Base-by-base conservation (phyloP, 169 alveolate species). In the Plasmodium gaboni region DNA sequence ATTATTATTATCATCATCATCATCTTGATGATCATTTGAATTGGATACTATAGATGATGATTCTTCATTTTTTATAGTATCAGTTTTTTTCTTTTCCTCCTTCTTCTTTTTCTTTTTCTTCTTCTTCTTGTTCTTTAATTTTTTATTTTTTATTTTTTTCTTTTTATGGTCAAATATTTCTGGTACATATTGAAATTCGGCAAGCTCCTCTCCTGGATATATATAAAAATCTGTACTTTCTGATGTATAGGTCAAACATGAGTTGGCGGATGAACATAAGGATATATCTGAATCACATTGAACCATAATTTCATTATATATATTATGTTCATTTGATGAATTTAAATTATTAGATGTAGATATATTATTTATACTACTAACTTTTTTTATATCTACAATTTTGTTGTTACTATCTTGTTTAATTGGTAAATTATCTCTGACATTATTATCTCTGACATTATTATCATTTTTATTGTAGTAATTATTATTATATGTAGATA, bases 121-220 rank as follows among this genome's bases (percentile, higher is more conserved):
- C 26, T 71, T 86, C 32, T 60, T 71, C 17, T 28, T 55, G 51
- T 86, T 86, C 8, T 15, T 60, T 19, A 53, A 61, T 8, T 61
- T 86, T 19, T 28, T 70, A 5, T 46, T 72, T 44, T 61, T 70
- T 24, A 59, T 67, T 19, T 65, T 63, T 50, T 70, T 72, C 63
- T 70, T 86, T 65, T 86, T 86, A 72, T 86, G 92, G 46, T 86
- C 92, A 86, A 48, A 71, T 70, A 86, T 71, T 59, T 86, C 63
- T 46, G 4, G 60, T 4, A 63, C 32, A 51, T 71, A 72, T 1
- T 59, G 63, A 59, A 74, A 67, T 86, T 86, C 92, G 61, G 60
- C 48, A n/a, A 68, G 26, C 32, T 86, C 85, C 55, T 86, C 92
- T 8, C 19, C 74, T 57, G 59, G 61, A n/a, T 60, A 26, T 57